phyloP scores from a whole-genome alignment of 495 filamentous ascomycete species.

The Aspergillus homomorphus region DNA sequence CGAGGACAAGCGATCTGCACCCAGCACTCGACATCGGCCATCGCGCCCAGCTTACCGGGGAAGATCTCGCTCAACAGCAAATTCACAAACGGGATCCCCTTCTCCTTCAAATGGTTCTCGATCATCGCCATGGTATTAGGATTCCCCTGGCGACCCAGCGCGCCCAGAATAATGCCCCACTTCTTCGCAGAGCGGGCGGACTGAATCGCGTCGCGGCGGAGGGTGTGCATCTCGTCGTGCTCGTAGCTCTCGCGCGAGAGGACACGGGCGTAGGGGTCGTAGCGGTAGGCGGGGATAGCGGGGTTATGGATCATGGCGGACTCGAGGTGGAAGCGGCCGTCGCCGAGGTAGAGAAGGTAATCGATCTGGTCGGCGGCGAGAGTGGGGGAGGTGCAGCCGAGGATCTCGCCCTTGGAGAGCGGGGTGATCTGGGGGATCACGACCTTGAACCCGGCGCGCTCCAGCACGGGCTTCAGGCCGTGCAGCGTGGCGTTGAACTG shows the following conservation, averaged over 20 bases:
- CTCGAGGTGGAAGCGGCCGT: slow-evolving; percentile 96
- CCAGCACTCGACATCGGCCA: slow-evolving; percentile 93
- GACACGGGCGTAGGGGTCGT: slow-evolving; percentile 92
- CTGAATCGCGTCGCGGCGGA: slow-evolving; percentile 73
- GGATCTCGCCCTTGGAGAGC: slow-evolving; percentile 86
- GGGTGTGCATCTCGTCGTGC: slow-evolving; percentile 80
- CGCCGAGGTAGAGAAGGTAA: slow-evolving; percentile 86
- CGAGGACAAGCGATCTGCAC: slow-evolving; percentile 95
- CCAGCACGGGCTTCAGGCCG: slow-evolving; percentile 67
- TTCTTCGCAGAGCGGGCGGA: slow-evolving; percentile 71
- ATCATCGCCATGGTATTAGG: slow-evolving; percentile 87
- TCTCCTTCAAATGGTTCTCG: slow-evolving; percentile 64
- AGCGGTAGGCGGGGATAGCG: slow-evolving; percentile 82
- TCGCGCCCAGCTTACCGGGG: slow-evolving; percentile 87
- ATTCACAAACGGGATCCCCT: slow-evolving; percentile 75
- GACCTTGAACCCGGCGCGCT: slow-evolving; percentile 76
- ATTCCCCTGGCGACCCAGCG: slow-evolving; percentile 91
- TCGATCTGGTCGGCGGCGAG: slow-evolving; percentile 61
- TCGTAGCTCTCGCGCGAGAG: slow-evolving; percentile 87
- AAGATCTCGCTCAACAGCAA: slow-evolving; percentile 91
- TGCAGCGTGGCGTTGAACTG: slow-evolving; percentile 98
- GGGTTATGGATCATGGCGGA: slow-evolving; percentile 99
- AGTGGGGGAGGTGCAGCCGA: slow-evolving; percentile 89
- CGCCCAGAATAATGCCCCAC: slow-evolving; percentile 93
- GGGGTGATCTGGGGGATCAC: slow-evolving; percentile 91